phyloP scores from a whole-genome alignment of 1,284 basidiomycete species.

The Melampsora larici-populina region DNA sequence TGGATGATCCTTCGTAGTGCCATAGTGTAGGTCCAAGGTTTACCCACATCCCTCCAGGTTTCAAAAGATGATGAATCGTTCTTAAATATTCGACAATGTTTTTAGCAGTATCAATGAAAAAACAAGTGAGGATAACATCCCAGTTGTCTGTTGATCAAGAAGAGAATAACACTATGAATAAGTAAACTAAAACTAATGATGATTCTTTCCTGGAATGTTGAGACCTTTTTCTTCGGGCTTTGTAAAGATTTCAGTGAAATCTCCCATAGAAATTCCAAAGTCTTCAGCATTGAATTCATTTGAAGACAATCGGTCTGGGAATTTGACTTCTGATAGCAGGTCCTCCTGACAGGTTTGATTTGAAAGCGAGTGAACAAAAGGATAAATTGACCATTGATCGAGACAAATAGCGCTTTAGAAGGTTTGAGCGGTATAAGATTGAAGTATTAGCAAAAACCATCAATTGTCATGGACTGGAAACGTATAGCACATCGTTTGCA shows the following conservation, averaged over 20 bases:
- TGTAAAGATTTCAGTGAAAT: constrained; percentile 89
- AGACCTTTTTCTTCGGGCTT: constrained; percentile 55
- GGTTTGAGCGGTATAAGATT: no score
- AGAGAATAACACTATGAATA: constrained; percentile 52
- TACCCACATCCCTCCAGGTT: constrained; percentile 64
- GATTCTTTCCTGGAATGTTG: not conserved
- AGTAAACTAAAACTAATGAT: constrained; percentile 47
- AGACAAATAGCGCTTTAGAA: constrained; percentile 64
- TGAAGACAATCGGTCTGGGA: constrained; percentile 80
- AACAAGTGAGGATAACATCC: constrained; percentile 89
- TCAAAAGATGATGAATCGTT: constrained; percentile 73
- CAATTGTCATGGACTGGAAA: no score
- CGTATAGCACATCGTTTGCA: no score
- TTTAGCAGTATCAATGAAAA: constrained; percentile 95
- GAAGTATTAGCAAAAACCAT: no score
- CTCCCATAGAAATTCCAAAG: constrained; percentile 83
- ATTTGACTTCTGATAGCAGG: constrained; percentile 65
- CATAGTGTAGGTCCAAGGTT: constrained; percentile 78
- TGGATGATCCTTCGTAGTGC: constrained; percentile 70
- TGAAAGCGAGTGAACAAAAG: constrained; percentile 84
- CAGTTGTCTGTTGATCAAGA: constrained; percentile 66
- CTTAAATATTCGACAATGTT: constrained; percentile 86
- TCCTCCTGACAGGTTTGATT: constrained; percentile 64
- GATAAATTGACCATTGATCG: constrained; percentile 71
- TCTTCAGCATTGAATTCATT: constrained; percentile 63